A percentile compares a stretch with the other conserved stretches of the same genome.
Evolutionary conservation across 179 eudicot genomes (phyloP).

Genomic region (Beta macrorhiza): DNA sequence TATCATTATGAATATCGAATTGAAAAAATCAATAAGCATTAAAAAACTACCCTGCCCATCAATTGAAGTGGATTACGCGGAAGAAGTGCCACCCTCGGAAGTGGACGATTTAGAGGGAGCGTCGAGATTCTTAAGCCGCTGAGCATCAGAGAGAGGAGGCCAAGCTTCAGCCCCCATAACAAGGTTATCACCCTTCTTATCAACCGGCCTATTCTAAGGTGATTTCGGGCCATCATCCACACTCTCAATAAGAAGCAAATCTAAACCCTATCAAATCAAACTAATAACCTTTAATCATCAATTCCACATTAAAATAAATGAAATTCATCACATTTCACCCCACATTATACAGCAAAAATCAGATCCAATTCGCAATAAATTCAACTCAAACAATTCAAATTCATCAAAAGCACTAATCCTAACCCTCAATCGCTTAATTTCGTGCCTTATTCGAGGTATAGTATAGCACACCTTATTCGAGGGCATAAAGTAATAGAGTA

Average conservation of each 20-base stretch:
- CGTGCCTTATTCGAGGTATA: too few species aligned
- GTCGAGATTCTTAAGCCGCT: slow-evolving; percentile 35
- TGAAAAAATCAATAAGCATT: not conserved
- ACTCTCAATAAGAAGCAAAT: not conserved
- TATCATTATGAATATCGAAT: not conserved
- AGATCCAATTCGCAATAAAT: too few species aligned
- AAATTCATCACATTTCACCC: too few species aligned
- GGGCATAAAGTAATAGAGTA: too few species aligned
- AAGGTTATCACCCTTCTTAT: slow-evolving; percentile 32
- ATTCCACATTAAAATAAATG: too few species aligned
- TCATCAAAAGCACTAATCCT: too few species aligned
- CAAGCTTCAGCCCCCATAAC: slow-evolving; percentile 54
- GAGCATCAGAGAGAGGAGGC: slow-evolving; percentile 51
- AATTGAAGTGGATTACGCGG: slow-evolving; percentile 10
- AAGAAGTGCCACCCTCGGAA: slow-evolving; percentile 23
- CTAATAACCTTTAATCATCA: too few species aligned
- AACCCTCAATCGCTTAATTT: too few species aligned
- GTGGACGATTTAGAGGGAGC: slow-evolving; percentile 2
- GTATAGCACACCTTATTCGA: too few species aligned
- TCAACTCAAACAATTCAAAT: too few species aligned
- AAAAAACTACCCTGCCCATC: slow-evolving; percentile 27
- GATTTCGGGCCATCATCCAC: slow-evolving; percentile 36
- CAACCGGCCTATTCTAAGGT: slow-evolving; percentile 52
- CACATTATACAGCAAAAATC: too few species aligned
- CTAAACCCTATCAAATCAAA: too few species aligned